phyloP scores from a whole-genome alignment of 805 yeast genomes.

The Ogataea nonfermentans region DNA sequence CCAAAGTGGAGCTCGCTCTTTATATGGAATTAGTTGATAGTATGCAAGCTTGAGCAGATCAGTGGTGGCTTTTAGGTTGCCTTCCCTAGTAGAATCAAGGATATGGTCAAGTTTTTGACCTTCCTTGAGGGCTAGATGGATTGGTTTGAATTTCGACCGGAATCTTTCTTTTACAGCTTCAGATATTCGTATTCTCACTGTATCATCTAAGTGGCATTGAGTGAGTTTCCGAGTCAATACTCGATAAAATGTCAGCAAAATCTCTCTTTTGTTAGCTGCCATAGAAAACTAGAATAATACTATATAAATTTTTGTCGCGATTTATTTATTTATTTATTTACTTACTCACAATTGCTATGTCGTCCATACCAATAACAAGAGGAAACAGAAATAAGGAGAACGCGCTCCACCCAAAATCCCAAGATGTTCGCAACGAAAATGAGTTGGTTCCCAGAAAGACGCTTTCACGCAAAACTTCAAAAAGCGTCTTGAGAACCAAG shows the following conservation, averaged over 20 bases:
- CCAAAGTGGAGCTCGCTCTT: constrained; percentile 18
- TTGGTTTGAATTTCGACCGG: not conserved
- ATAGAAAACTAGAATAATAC: not conserved
- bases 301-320: constrained; percentile 4
- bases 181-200: constrained; percentile 3
- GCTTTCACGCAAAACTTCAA: constrained; percentile 17
- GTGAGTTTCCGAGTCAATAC: constrained; percentile 8
- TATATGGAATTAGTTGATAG: constrained; percentile 4
- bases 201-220: constrained; percentile 12
- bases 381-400: constrained; percentile 21
- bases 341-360: constrained; percentile 13
- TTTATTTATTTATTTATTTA: constrained; percentile 5
- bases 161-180: constrained; percentile 5
- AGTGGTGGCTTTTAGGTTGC: constrained; percentile 9
- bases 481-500: constrained; percentile 25
- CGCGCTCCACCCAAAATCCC: constrained; percentile 14
- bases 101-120: constrained; percentile 3
- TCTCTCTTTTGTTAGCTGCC: not conserved
- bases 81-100: constrained; percentile 6
- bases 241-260: constrained; percentile 9
- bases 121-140: constrained; percentile 1
- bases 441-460: constrained; percentile 10
- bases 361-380: constrained; percentile 15
- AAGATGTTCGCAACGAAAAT: constrained; percentile 13
- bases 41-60: constrained; percentile 12